A percentile compares a stretch with the other conserved stretches of the same genome.
phyloP scores from a whole-genome alignment of 2,329 filamentous ascomycete species.

The Colletotrichum paranaense region DNA sequence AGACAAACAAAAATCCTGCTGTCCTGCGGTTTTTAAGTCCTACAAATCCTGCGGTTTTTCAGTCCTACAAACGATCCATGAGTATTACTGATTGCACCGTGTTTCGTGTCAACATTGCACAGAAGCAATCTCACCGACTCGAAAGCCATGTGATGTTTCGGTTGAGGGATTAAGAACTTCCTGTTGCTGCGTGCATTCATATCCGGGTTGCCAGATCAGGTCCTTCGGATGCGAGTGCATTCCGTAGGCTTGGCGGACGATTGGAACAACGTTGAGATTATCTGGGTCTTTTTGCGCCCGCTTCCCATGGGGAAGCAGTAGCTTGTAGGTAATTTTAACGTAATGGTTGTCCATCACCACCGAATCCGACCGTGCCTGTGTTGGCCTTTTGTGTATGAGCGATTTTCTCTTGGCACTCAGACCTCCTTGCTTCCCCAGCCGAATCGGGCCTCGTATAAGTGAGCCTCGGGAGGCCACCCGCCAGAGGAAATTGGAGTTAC shows the following conservation, averaged over 20 bases:
- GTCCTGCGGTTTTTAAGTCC: not conserved
- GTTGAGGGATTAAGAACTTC: constrained; percentile 19
- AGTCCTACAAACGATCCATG: not conserved
- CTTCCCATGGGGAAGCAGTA: constrained; percentile 1
- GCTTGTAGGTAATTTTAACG: constrained; percentile 28
- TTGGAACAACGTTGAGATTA: not conserved
- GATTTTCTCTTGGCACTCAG: constrained; percentile 25
- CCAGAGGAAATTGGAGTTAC: too few species aligned
- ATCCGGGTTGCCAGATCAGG: constrained; percentile 5
- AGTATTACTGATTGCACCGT: not conserved
- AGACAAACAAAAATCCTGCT: not conserved
- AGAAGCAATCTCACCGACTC: not conserved
- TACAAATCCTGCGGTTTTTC: not conserved
- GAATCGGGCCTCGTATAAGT: not conserved
- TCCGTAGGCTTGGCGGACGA: constrained; percentile 5
- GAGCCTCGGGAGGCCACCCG: not conserved
- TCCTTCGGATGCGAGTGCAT: not conserved
- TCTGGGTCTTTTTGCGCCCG: not conserved
- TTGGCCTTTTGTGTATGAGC: constrained; percentile 21
- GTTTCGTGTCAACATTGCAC: not conserved
- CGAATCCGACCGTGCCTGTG: not conserved
- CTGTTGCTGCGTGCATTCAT: not conserved
- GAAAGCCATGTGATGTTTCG: constrained; percentile 1
- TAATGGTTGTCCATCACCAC: constrained; percentile 11
- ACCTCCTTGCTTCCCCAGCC: not conserved